Percentiles rank a stretch among this genome's conserved stretches.
Conservation (phyloP, 345 rosid genomes). For the Heritiera littoralis region DNA sequence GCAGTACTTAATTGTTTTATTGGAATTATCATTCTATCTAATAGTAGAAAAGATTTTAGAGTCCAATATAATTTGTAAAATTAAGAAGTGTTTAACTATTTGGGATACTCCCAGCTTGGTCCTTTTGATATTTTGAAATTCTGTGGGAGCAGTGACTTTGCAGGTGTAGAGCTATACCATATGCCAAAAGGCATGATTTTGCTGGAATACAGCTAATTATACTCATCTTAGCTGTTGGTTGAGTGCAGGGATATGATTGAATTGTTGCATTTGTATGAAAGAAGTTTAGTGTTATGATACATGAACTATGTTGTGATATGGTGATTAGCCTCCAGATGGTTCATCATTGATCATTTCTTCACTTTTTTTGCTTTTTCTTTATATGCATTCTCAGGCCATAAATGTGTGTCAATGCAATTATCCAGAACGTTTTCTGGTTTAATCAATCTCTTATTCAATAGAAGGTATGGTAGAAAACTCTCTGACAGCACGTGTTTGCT, state of each 20-base stretch:
- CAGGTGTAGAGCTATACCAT: background rate
- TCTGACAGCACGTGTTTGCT: background rate
- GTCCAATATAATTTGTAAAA: background rate
- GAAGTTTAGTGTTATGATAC: background rate
- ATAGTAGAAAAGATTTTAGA: background rate
- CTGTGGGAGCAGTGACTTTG: background rate
- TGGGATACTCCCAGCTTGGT: background rate
- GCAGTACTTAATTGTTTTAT: background rate
- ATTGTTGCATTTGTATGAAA: background rate
- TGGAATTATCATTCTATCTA: background rate
- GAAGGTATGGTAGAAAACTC: constrained; percentile 47
- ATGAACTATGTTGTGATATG: background rate
- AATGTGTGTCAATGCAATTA: constrained; percentile 62
- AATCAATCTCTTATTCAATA: constrained; percentile 66
- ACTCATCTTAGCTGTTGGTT: background rate
- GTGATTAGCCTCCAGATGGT: background rate
- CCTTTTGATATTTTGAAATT: background rate
- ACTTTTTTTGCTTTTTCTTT: background rate
- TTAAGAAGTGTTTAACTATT: background rate
- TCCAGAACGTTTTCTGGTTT: constrained; percentile 63
- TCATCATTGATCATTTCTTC: background rate
- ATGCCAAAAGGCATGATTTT: background rate
- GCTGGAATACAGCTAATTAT: constrained; percentile 6
- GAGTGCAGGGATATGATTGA: background rate
- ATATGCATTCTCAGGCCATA: constrained; percentile 44